Evolutionary conservation across 1,139 yeast genomes (phyloP).

Genomic region (Pichia sp.): DNA sequence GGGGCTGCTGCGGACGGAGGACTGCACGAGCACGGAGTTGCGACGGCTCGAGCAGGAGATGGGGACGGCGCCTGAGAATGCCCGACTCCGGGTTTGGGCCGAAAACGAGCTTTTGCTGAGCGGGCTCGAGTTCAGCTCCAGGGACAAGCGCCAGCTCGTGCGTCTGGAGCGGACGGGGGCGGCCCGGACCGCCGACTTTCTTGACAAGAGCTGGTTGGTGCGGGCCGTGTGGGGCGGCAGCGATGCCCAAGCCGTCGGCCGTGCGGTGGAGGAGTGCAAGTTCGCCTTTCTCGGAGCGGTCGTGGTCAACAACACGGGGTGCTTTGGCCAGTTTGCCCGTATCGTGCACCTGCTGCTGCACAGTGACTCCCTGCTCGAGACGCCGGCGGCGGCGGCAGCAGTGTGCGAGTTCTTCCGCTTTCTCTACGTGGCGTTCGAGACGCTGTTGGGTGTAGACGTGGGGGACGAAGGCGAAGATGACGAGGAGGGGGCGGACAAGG

Average conservation of each 20-base stretch:
- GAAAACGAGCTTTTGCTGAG: constrained; percentile 19
- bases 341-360: neutral
- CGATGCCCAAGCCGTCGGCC: neutral
- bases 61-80: neutral
- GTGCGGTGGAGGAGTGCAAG: neutral
- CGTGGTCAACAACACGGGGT: neutral
- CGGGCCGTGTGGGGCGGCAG: constrained; percentile 5
- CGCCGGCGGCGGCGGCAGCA: neutral
- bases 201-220: constrained; percentile 8
- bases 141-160: constrained; percentile 12
- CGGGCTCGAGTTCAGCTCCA: constrained; percentile 19
- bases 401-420: constrained; percentile 1
- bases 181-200: constrained; percentile 18
- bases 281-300: neutral
- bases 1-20: constrained; percentile 19
- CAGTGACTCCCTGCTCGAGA: neutral
- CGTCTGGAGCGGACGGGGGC: constrained; percentile 10
- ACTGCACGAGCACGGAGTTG: constrained; percentile 24
- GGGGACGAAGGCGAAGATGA: neutral
- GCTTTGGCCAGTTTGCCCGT: neutral
- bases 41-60: constrained; percentile 17
- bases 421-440: neutral
- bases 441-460: neutral
- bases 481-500: neutral
- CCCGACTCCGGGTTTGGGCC: neutral